Conservation (phyloP, 2,329 filamentous ascomycete species). For the Aureobasidium musti region DNA sequence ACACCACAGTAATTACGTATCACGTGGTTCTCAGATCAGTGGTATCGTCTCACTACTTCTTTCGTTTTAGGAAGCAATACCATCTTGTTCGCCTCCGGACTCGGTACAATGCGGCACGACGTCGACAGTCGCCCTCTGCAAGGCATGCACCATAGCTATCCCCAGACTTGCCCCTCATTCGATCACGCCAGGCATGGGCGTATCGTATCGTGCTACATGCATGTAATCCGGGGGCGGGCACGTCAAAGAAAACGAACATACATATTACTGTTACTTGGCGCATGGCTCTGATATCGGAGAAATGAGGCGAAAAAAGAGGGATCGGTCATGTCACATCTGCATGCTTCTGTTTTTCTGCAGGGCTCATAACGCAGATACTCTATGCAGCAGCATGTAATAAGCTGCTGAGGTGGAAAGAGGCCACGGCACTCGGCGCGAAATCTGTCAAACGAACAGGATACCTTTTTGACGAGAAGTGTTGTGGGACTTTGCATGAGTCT, state of each 20-base stretch:
- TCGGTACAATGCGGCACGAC: neutral
- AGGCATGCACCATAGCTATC: neutral
- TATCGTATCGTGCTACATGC: too few relatives aligned
- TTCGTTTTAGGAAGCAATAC: neutral
- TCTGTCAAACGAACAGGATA: too few relatives aligned
- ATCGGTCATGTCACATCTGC: too few relatives aligned
- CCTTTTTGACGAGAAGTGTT: too few relatives aligned
- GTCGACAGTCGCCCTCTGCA: neutral
- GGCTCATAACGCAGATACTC: too few relatives aligned
- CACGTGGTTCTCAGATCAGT: neutral
- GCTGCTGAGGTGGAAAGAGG: too few relatives aligned
- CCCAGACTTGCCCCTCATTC: neutral
- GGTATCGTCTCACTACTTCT: neutral
- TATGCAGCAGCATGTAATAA: too few relatives aligned
- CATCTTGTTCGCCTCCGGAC: neutral
- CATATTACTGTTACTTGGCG: neutral
- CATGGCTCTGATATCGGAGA: too few relatives aligned
- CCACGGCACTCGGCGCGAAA: too few relatives aligned
- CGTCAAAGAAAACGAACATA: neutral
- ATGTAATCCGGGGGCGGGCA: neutral
- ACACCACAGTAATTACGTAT: neutral
- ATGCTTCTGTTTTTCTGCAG: too few relatives aligned
- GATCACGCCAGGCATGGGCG: neutral
- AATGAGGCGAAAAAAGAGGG: too few relatives aligned
- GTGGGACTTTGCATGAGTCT: too few relatives aligned